phyloP scores from a whole-genome alignment of 2,329 filamentous ascomycete species.

The Camillea tinctor region DNA sequence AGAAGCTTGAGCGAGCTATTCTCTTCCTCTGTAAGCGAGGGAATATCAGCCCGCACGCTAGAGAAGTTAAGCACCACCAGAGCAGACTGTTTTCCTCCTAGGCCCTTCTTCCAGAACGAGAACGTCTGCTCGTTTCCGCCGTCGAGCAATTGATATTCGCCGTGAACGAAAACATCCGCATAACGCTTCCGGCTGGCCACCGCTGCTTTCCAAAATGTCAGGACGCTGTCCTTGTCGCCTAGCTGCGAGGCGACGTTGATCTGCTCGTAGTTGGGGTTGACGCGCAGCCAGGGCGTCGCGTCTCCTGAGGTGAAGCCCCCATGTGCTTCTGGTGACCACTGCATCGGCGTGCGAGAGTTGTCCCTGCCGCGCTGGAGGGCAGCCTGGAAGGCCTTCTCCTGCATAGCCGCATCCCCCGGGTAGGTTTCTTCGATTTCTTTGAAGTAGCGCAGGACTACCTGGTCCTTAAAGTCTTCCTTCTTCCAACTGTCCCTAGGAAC shows the following conservation, averaged over 20 bases:
- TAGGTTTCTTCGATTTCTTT: conserved; percentile 30
- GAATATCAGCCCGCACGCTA: background rate
- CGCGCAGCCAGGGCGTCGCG: conserved; percentile 65
- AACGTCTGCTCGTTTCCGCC: background rate
- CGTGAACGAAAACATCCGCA: background rate
- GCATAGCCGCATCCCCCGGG: conserved; percentile 6
- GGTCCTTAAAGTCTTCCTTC: conserved; percentile 47
- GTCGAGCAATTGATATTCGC: background rate
- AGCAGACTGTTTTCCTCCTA: background rate
- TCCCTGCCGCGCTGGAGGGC: conserved; percentile 45
- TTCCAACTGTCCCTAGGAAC: conserved; percentile 46
- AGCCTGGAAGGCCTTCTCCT: conserved; percentile 3
- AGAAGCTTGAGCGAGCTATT: background rate
- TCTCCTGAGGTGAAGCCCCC: conserved; percentile 54
- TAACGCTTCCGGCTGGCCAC: conserved; percentile 60
- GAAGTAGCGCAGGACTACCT: conserved; percentile 51
- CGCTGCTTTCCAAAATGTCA: conserved; percentile 60
- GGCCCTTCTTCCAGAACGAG: background rate
- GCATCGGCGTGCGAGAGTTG: conserved; percentile 67
- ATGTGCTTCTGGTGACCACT: conserved; percentile 64
- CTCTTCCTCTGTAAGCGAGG: background rate
- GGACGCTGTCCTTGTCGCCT: conserved; percentile 48
- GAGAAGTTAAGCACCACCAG: background rate
- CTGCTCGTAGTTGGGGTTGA: conserved; percentile 60
- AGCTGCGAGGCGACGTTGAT: conserved; percentile 62